Base-by-base conservation (phyloP, 495 filamentous ascomycete genomes). In the Penicillium nucicola region DNA sequence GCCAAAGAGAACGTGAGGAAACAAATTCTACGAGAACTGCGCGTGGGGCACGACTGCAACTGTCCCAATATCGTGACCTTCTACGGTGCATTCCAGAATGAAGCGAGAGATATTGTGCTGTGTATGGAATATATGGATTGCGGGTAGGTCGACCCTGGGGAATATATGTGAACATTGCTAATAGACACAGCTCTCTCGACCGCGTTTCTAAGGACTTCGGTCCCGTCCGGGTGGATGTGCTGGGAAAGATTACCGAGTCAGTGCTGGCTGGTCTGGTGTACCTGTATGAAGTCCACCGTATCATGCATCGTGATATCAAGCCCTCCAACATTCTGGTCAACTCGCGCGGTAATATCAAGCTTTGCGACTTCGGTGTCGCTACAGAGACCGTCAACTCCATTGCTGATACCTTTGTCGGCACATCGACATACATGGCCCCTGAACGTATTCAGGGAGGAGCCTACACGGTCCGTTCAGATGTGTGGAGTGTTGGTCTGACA, bases 61-160 rank as follows among this genome's bases (percentile, higher is more conserved):
- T 96, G 87, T 7, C 88, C 92, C 34, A 90, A 91, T 64, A 97
- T 98, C 59, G 93, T 98, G 19, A 95, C 85, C 12, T 97, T 97
- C 69, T 97, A 97, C 60, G 93, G 93, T 40, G 93, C 93, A 18
- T 97, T 97, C 70, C 80, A 97, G 50, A 96, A 96, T 59, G 90
- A 96, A 57, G 87, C 86, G 38, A 88, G 93, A 55, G 93, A 97
- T 72, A 95, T 98, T 52, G 90, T 97, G 52, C 87, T 98, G 87
- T 98, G 93, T 66, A 98, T 98, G 93, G 93, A 98, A 67, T 97
- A 98, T 62, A 96, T 96, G 91, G 93, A 98, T 75, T 89, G 90
- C 70, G 95, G 95, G 93, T 98, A 81, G 67, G 84, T 71, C 14
- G 12, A 34, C 28, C 13, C 18, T 17, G n/a, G 19, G n/a, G 41